Evolutionary conservation across 129 eudicot species (phyloP).

Genomic region (Logfia minima): DNA sequence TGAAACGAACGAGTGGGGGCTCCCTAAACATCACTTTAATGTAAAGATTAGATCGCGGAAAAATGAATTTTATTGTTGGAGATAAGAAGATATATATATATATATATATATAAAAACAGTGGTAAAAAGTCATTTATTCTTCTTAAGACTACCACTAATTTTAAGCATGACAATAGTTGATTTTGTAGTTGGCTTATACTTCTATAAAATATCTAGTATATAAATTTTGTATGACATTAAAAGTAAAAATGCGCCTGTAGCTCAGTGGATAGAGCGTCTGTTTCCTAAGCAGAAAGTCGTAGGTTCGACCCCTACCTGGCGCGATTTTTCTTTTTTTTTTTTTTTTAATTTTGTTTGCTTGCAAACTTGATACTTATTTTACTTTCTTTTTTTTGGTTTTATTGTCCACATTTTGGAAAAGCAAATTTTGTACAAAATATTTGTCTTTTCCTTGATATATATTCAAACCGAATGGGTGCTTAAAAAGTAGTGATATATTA

Average conservation of each 20-base stretch:
- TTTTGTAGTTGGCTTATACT: too few species aligned
- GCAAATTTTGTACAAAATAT: too few species aligned
- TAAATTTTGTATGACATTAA: rapidly evolving
- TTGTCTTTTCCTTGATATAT: too few species aligned
- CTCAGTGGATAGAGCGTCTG: slow-evolving; percentile 99
- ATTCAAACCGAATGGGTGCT: too few species aligned
- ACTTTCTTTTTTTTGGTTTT: neutral
- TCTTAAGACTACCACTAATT: neutral
- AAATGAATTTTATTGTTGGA: neutral
- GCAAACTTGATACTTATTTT: too few species aligned
- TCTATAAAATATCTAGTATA: too few species aligned
- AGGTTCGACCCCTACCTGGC: slow-evolving; percentile 99
- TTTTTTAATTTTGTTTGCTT: neutral
- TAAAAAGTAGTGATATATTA: too few species aligned
- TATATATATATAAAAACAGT: slow-evolving; percentile 5
- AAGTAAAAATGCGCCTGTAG: slow-evolving; percentile 63
- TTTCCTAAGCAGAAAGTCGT: slow-evolving; percentile 99
- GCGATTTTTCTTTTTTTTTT: slow-evolving; percentile 31
- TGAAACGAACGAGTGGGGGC: slow-evolving; percentile 11
- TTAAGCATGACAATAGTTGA: too few species aligned
- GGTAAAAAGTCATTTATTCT: neutral
- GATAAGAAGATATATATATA: neutral
- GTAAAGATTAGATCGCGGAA: neutral
- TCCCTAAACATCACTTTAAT: slow-evolving; percentile 12
- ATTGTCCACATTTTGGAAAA: too few species aligned